Evolutionary conservation across 2,329 filamentous ascomycete species (phyloP).

Genomic region (Chrysoporthe austroafricana): DNA sequence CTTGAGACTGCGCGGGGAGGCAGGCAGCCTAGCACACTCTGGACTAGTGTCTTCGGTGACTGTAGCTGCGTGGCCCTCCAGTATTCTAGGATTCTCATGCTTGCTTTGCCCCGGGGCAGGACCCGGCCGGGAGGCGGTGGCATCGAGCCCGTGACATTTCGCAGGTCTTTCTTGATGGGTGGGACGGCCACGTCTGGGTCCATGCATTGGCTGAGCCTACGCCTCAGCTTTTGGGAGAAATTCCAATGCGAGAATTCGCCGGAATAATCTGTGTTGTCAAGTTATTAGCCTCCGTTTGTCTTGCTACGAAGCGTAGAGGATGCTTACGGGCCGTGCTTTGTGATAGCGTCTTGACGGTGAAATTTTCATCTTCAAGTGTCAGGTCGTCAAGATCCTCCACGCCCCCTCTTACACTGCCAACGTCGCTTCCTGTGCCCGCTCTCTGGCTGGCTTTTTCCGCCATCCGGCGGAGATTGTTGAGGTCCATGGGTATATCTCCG

Average conservation of each 20-base stretch:
- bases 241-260: conserved; percentile 59
- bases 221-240: conserved; percentile 52
- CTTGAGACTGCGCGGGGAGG: conserved; percentile 52
- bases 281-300: conserved; percentile 17
- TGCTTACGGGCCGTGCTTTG: conserved; percentile 47
- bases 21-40: conserved; percentile 44
- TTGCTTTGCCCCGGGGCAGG: conserved; percentile 24
- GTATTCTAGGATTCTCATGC: conserved; percentile 39
- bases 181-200: conserved; percentile 18
- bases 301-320: background rate
- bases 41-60: conserved; percentile 42
- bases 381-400: conserved; percentile 32
- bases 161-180: conserved; percentile 18
- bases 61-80: conserved; percentile 52
- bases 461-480: conserved; percentile 31
- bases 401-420: conserved; percentile 27
- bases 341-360: conserved; percentile 46
- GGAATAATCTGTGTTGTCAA: conserved; percentile 46
- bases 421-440: conserved; percentile 19
- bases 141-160: conserved; percentile 33
- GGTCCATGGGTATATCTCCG: conserved; percentile 29
- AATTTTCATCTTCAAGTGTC: conserved; percentile 42
- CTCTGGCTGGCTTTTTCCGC: conserved; percentile 28
- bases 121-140: conserved; percentile 5
- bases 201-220: conserved; percentile 25